A percentile compares a stretch with the other conserved stretches of the same genome.
phyloP scores from a whole-genome alignment of 345 rosid species.

The Populus tremula region DNA sequence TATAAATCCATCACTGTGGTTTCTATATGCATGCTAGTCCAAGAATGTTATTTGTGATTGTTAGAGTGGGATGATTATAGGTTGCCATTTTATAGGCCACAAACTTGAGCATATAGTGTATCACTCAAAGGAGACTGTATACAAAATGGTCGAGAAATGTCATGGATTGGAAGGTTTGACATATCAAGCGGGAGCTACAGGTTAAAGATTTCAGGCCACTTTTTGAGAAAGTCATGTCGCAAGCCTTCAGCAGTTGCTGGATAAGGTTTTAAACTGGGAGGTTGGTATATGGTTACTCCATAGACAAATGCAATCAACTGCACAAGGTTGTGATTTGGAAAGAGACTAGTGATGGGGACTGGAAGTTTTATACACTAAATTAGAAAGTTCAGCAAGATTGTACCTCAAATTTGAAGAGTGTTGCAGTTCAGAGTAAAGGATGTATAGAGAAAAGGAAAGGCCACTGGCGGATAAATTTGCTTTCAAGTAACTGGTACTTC shows the following conservation, averaged over 20 bases:
- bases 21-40: neutral
- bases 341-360: neutral
- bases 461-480: neutral
- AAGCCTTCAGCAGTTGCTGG: neutral
- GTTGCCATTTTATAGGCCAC: neutral
- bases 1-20: neutral
- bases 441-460: neutral
- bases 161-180: too few species aligned
- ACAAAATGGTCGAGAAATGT: neutral
- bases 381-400: neutral
- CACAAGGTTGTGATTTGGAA: neutral
- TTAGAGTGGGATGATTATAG: neutral
- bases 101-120: neutral
- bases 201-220: too few species aligned
- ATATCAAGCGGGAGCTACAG: too few species aligned
- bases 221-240: neutral
- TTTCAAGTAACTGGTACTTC: neutral
- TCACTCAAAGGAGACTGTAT: neutral
- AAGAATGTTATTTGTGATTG: neutral
- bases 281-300: neutral
- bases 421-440: neutral
- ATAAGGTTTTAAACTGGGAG: neutral
- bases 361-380: neutral
- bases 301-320: neutral
- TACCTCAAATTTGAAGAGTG: neutral